Evolutionary conservation across 805 yeast species (phyloP).

Genomic region (Suhomyces faveliae): DNA sequence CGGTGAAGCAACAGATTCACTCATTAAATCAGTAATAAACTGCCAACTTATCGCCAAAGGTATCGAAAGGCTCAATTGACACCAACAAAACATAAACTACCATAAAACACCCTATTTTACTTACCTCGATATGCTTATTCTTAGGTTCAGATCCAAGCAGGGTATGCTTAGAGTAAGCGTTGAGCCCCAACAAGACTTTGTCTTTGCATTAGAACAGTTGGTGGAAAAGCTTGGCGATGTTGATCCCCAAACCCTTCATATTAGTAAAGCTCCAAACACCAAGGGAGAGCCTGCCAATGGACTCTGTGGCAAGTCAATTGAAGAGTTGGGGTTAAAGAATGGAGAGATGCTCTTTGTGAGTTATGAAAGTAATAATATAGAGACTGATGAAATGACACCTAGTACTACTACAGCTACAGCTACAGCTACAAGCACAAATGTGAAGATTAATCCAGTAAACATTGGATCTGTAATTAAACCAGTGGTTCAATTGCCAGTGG

Average conservation of each 20-base stretch:
- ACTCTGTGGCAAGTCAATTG: constrained; percentile 37
- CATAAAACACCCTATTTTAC: not conserved
- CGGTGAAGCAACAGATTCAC: not conserved
- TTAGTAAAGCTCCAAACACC: constrained; percentile 48
- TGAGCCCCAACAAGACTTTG: constrained; percentile 45
- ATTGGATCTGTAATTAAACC: not conserved
- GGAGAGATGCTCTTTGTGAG: constrained; percentile 56
- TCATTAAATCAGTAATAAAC: not conserved
- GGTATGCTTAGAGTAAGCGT: constrained; percentile 74
- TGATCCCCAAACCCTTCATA: constrained; percentile 24
- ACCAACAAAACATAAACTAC: not conserved
- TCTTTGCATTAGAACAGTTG: constrained; percentile 42
- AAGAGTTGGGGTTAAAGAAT: constrained; percentile 51
- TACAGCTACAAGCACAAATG: constrained; percentile 8
- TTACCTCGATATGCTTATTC: constrained; percentile 17
- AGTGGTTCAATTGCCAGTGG: constrained; percentile 39
- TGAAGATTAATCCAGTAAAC: not conserved
- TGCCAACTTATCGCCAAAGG: not conserved
- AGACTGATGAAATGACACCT: constrained; percentile 11
- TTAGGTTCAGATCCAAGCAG: constrained; percentile 80
- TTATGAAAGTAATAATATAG: constrained; percentile 22
- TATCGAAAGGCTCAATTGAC: not conserved
- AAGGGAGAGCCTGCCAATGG: constrained; percentile 39
- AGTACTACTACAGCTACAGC: no score
- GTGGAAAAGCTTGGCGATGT: constrained; percentile 20